These are phyloP conservation scores for Rhizoctonia solani DNA, from an alignment of 1,284 basidiomycete genomes.

Conservation along the genomic window DNA sequence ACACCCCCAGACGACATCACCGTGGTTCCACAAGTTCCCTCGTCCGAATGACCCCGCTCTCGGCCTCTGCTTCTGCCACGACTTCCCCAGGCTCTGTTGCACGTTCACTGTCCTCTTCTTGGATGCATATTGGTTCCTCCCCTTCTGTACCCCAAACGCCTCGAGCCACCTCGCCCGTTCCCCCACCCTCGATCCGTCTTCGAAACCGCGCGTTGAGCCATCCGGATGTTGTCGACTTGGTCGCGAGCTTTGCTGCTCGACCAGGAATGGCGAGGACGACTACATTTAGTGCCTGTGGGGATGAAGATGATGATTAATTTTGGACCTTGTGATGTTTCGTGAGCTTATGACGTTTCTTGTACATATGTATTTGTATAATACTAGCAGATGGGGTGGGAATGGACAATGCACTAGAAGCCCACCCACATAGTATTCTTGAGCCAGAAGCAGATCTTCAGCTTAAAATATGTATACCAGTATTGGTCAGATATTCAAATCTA, in stretches of 20 bases:
- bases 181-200: slow-evolving; percentile 5
- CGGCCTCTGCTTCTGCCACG: slow-evolving; percentile 7
- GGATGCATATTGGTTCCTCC: too few species aligned
- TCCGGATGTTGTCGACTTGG: slow-evolving; percentile 24
- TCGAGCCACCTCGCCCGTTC: neutral
- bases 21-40: slow-evolving; percentile 20
- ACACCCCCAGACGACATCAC: slow-evolving; percentile 21
- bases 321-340: neutral
- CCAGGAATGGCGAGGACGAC: slow-evolving; percentile 27
- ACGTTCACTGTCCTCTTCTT: too few species aligned
- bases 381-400: neutral
- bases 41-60: slow-evolving; percentile 9
- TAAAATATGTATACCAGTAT: too few species aligned
- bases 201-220: slow-evolving; percentile 24
- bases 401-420: neutral
- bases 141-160: too few species aligned
- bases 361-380: neutral
- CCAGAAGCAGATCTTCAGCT: too few species aligned
- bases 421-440: too few species aligned
- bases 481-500: too few species aligned
- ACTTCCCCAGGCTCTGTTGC: too few species aligned
- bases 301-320: neutral
- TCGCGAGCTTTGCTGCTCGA: slow-evolving; percentile 24
- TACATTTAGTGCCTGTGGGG: slow-evolving; percentile 17
- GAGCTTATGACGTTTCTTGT: neutral